These are phyloP conservation scores for Xylaria curta DNA, from an alignment of 495 filamentous ascomycete genomes.

Conservation along the genomic window DNA sequence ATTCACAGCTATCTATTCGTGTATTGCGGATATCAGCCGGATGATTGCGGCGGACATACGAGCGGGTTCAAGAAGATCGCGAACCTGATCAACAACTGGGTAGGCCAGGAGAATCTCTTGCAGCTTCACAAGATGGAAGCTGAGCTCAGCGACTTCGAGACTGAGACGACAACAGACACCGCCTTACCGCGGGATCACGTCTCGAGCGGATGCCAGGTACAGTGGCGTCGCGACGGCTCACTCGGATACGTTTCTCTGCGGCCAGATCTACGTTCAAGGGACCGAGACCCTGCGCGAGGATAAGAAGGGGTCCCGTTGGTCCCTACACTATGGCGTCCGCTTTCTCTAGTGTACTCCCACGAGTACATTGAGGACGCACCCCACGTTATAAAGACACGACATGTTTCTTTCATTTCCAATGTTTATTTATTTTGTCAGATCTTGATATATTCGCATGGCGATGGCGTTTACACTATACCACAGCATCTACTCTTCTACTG, in stretches of 20 bases:
- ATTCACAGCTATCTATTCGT: conserved; percentile 66
- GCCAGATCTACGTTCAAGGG: conserved; percentile 21
- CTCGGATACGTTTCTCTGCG: conserved; percentile 23
- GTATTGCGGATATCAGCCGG: conserved; percentile 56
- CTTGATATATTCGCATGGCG: conserved; percentile 24
- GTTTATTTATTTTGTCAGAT: conserved; percentile 9
- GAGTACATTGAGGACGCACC: not conserved
- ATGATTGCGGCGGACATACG: conserved; percentile 59
- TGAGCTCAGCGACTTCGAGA: conserved; percentile 55
- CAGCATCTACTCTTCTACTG: conserved; percentile 16
- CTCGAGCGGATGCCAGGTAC: conserved; percentile 26
- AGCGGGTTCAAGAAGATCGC: conserved; percentile 58
- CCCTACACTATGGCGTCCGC: conserved; percentile 4
- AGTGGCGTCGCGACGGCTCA: conserved; percentile 27
- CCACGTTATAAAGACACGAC: conserved; percentile 13
- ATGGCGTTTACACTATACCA: conserved; percentile 29
- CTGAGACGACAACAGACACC: conserved; percentile 14
- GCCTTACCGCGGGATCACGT: conserved; percentile 16
- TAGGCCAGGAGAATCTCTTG: conserved; percentile 52
- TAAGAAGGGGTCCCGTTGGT: not conserved
- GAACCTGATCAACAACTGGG: conserved; percentile 59
- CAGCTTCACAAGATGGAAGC: conserved; percentile 59
- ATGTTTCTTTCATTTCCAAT: not conserved
- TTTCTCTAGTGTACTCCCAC: conserved; percentile 5
- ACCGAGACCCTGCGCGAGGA: conserved; percentile 12